phyloP scores from a whole-genome alignment of 371 early-diverging fungal genomes.

The Zychaea mexicana region DNA sequence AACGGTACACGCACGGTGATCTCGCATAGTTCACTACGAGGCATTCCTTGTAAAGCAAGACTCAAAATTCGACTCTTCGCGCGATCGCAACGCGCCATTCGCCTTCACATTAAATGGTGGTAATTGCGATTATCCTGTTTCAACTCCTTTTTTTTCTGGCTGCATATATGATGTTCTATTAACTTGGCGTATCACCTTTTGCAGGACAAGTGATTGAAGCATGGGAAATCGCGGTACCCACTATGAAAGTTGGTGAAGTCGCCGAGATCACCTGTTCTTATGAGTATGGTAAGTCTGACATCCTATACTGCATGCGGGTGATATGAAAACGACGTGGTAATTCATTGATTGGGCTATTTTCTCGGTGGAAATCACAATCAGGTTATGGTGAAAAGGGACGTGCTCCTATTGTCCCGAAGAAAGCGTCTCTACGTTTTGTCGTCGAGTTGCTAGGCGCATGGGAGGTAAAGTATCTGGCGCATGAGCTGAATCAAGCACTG shows the following conservation, averaged over 20 bases:
- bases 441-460: constrained; percentile 55
- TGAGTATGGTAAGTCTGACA: constrained; percentile 52
- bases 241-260: constrained; percentile 62
- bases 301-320: neutral
- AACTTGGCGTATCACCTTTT: too few relatives aligned
- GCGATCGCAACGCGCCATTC: constrained; percentile 23
- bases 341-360: too few relatives aligned
- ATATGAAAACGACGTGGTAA: too few relatives aligned
- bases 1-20: too few relatives aligned
- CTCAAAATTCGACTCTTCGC: constrained; percentile 39
- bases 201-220: constrained; percentile 58
- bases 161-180: neutral
- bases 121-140: neutral
- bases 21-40: constrained; percentile 38
- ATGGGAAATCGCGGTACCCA: constrained; percentile 62
- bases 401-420: constrained; percentile 52
- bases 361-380: constrained; percentile 8
- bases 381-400: constrained; percentile 62
- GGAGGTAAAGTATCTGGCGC: too few relatives aligned
- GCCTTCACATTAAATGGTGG: constrained; percentile 12
- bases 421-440: constrained; percentile 56
- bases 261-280: constrained; percentile 55
- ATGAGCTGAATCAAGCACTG: too few relatives aligned
- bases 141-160: neutral
- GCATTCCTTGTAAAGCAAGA: constrained; percentile 21